Evolutionary conservation across 441 rosid species (phyloP).

Genomic region (Erodium trifolium): DNA sequence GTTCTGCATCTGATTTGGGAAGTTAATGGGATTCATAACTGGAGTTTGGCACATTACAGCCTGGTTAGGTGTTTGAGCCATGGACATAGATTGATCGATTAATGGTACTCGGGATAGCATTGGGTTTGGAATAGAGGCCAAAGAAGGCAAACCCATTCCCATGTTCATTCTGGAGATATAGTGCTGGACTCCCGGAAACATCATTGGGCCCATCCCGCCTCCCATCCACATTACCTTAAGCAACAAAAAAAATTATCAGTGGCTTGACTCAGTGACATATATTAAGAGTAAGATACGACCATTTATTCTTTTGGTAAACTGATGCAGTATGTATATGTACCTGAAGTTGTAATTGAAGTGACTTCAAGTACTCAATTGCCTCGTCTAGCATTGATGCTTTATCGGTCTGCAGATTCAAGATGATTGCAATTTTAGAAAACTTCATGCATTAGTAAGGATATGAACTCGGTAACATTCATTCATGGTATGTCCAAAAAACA

Average conservation of each 20-base stretch:
- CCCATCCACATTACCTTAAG: slow-evolving; percentile 70
- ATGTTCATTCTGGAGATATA: slow-evolving; percentile 47
- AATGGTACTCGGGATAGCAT: too few relatives aligned
- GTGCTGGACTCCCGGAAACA: slow-evolving; percentile 57
- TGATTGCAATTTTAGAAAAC: slow-evolving; percentile 9
- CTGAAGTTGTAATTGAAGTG: slow-evolving; percentile 41
- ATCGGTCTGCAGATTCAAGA: slow-evolving; percentile 43
- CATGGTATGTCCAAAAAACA: neutral
- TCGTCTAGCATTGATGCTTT: slow-evolving; percentile 77
- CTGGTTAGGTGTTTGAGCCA: too few relatives aligned
- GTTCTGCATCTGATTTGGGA: slow-evolving; percentile 35
- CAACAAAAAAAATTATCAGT: slow-evolving; percentile 12
- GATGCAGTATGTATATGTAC: slow-evolving; percentile 16
- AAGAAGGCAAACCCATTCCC: slow-evolving; percentile 25
- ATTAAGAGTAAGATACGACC: too few relatives aligned
- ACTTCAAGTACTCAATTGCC: slow-evolving; percentile 50
- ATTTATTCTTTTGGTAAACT: neutral
- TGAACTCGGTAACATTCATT: too few relatives aligned
- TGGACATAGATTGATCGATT: too few relatives aligned
- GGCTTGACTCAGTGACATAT: neutral
- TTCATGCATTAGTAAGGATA: neutral
- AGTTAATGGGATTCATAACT: slow-evolving; percentile 28
- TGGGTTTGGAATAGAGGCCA: too few relatives aligned
- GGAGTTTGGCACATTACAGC: slow-evolving; percentile 15
- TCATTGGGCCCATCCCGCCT: slow-evolving; percentile 54